Conservation (phyloP, 495 filamentous ascomycete species). For the Extremus antarcticus region DNA sequence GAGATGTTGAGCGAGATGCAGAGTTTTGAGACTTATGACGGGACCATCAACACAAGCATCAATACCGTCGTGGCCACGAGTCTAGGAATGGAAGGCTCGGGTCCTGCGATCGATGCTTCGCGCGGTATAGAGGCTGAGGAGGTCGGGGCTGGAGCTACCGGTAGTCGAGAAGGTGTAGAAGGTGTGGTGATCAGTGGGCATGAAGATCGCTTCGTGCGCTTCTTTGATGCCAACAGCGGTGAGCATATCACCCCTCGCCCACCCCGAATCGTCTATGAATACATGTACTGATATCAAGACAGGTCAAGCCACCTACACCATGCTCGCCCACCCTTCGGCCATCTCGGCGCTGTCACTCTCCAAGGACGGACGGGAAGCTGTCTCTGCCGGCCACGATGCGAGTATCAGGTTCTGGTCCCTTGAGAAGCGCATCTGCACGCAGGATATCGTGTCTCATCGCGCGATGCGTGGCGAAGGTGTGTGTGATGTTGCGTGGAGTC, state of each 20-base stretch:
- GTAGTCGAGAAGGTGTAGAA: slow-evolving; percentile 66
- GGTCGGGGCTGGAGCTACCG: slow-evolving; percentile 70
- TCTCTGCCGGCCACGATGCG: slow-evolving; percentile 91
- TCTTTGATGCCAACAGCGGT: slow-evolving; percentile 99
- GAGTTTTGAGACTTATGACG: slow-evolving; percentile 84
- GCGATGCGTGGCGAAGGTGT: slow-evolving; percentile 92
- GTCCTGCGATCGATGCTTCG: slow-evolving; percentile 46
- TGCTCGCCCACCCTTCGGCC: slow-evolving; percentile 89
- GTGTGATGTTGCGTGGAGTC: slow-evolving; percentile 84
- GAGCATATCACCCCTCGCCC: neutral
- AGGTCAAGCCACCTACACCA: slow-evolving; percentile 99
- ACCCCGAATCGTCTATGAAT: neutral
- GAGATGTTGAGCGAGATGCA: slow-evolving; percentile 90
- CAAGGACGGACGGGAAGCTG: slow-evolving; percentile 85
- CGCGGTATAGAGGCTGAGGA: slow-evolving; percentile 54
- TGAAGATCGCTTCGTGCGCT: slow-evolving; percentile 87
- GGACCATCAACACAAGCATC: slow-evolving; percentile 68
- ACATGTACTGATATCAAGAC: slow-evolving; percentile 7
- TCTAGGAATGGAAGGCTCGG: slow-evolving; percentile 57
- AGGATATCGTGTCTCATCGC: slow-evolving; percentile 84
- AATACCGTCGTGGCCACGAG: slow-evolving; percentile 88
- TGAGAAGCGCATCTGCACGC: slow-evolving; percentile 83
- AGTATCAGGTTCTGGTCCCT: slow-evolving; percentile 94
- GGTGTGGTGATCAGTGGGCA: slow-evolving; percentile 90
- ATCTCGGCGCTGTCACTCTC: slow-evolving; percentile 84